phyloP scores from a whole-genome alignment of 2,329 filamentous ascomycete genomes.

The Botrytis cinerea region DNA sequence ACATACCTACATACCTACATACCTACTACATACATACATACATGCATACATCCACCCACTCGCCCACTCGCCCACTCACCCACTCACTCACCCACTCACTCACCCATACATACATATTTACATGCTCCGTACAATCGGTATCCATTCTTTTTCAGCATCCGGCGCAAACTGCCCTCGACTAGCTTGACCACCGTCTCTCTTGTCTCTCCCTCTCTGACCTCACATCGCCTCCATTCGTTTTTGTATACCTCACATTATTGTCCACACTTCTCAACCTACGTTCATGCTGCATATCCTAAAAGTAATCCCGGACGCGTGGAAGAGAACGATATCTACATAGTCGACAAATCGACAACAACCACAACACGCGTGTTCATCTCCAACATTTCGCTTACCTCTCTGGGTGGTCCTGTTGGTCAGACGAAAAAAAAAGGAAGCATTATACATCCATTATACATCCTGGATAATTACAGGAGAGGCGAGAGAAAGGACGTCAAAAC shows the following conservation, averaged over 20 bases:
- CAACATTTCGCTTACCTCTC: slow-evolving; percentile 18
- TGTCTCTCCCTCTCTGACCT: background rate
- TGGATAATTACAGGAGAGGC: slow-evolving; percentile 5
- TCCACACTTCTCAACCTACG: background rate
- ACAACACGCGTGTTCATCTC: slow-evolving; percentile 17
- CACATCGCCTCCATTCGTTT: slow-evolving; percentile 4
- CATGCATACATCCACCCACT: background rate
- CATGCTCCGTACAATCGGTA: slow-evolving; percentile 1
- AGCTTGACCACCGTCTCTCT: background rate
- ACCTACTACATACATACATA: no score
- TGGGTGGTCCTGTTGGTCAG: slow-evolving; percentile 10
- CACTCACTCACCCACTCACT: background rate
- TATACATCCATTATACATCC: slow-evolving; percentile 14
- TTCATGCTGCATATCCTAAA: background rate
- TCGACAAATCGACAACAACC: background rate
- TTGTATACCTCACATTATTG: slow-evolving; percentile 6
- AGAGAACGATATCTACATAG: background rate
- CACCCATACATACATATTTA: background rate
- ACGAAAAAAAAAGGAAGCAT: slow-evolving; percentile 16
- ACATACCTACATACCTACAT: background rate
- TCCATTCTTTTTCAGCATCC: slow-evolving; percentile 3
- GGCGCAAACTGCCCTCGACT: background rate
- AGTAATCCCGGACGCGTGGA: slow-evolving; percentile 4
- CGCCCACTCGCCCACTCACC: background rate
- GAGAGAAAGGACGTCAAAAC: background rate